Evolutionary conservation across 257 asterid genomes (phyloP).

Genomic region (Schizonepeta tenuifolia): DNA sequence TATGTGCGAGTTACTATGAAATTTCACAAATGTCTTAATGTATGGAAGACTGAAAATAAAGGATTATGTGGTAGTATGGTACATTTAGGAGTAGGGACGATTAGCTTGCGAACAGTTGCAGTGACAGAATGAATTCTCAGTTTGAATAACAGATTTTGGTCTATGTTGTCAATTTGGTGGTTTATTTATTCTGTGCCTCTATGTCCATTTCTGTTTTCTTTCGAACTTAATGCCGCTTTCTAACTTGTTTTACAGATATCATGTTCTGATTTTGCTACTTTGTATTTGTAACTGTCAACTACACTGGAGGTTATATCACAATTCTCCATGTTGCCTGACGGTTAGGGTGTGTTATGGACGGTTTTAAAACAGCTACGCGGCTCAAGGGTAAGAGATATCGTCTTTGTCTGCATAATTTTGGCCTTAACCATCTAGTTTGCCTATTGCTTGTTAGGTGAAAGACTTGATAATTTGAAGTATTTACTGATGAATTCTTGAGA

Average conservation of each 20-base stretch:
- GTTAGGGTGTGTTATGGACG: conserved; percentile 75
- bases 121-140: background rate
- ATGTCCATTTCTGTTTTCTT: background rate
- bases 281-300: conserved; percentile 12
- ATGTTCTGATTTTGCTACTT: conserved; percentile 22
- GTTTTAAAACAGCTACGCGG: conserved; percentile 47
- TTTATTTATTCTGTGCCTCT: background rate
- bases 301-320: conserved; percentile 31
- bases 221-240: background rate
- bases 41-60: background rate
- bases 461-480: conserved; percentile 5
- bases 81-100: background rate
- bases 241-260: conserved; percentile 38
- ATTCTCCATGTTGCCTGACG: conserved; percentile 77
- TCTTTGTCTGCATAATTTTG: background rate
- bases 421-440: background rate
- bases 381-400: conserved; percentile 59
- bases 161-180: background rate
- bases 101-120: background rate
- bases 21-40: background rate
- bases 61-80: conserved; percentile 18
- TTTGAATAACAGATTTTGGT: conserved; percentile 14
- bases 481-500: background rate
- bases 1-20: background rate
- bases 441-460: conserved; percentile 4